Percentiles rank a stretch among this genome's conserved stretches.
phyloP scores from a whole-genome alignment of 345 rosid species.

The Hibiscus mutabilis region DNA sequence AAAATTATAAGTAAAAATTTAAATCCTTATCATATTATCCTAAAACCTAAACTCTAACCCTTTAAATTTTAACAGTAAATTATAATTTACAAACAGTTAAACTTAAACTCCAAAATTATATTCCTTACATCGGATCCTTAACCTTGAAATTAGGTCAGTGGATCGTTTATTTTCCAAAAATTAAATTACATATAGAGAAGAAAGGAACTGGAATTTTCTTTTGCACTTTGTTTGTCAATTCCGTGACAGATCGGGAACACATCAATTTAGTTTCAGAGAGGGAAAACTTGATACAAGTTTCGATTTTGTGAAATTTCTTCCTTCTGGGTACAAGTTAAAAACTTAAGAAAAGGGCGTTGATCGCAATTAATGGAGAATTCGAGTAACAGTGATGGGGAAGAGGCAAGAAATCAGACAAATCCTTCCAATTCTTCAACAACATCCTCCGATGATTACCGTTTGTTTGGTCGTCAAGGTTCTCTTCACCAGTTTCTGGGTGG shows the following conservation, averaged over 20 bases:
- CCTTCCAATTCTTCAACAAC: background rate
- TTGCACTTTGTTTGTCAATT: background rate
- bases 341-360: background rate
- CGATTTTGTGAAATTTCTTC: background rate
- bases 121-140: no score
- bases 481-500: conserved; percentile 3
- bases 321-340: background rate
- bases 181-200: background rate
- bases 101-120: no score
- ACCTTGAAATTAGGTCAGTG: no score
- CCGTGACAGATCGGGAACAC: background rate
- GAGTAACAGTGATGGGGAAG: background rate
- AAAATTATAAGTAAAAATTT: no score
- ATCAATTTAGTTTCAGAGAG: conserved; percentile 1
- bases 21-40: no score
- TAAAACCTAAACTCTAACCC: no score
- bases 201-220: background rate
- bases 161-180: no score
- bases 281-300: background rate
- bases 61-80: no score
- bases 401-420: conserved; percentile 1
- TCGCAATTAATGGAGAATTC: conserved; percentile 9
- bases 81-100: no score
- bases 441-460: background rate
- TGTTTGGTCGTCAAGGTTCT: conserved; percentile 12